phyloP scores from a whole-genome alignment of 129 eudicot species.

The Centrapalus pauciflorus region DNA sequence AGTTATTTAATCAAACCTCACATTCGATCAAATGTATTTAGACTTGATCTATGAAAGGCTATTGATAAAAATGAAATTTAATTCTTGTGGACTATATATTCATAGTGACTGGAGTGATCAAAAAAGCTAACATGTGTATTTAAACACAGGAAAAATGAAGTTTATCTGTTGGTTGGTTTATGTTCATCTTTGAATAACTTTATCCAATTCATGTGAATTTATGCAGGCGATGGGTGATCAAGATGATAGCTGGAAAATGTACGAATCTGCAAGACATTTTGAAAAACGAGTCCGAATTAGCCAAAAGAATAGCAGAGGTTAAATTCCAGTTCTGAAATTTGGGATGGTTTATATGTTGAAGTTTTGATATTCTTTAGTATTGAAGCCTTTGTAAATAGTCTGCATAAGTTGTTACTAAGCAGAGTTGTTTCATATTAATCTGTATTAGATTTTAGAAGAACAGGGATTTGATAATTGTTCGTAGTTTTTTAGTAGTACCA shows the following conservation, averaged over 20 bases:
- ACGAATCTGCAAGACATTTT: slow-evolving; percentile 64
- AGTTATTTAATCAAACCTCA: background rate
- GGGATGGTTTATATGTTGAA: slow-evolving; percentile 2
- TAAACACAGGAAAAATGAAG: background rate
- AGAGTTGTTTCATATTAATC: background rate
- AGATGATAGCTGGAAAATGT: slow-evolving; percentile 60
- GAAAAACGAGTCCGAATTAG: slow-evolving; percentile 67
- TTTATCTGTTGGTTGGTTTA: background rate
- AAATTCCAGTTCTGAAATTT: slow-evolving; percentile 17
- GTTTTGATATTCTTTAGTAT: background rate
- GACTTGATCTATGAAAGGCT: background rate
- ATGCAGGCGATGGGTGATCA: slow-evolving; percentile 93
- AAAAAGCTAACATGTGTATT: background rate
- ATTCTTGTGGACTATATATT: background rate
- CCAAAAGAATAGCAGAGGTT: slow-evolving; percentile 78
- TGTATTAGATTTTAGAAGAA: background rate
- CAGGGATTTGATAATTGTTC: background rate
- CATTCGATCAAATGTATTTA: background rate
- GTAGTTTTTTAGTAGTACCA: background rate
- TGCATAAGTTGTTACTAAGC: background rate
- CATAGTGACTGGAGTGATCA: background rate
- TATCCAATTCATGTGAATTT: slow-evolving; percentile 22
- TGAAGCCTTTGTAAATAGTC: background rate
- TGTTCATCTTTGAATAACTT: slow-evolving; percentile 9
- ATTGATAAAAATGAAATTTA: background rate